phyloP scores from a whole-genome alignment of 345 rosid genomes.

The Lumnitzera racemosa region DNA sequence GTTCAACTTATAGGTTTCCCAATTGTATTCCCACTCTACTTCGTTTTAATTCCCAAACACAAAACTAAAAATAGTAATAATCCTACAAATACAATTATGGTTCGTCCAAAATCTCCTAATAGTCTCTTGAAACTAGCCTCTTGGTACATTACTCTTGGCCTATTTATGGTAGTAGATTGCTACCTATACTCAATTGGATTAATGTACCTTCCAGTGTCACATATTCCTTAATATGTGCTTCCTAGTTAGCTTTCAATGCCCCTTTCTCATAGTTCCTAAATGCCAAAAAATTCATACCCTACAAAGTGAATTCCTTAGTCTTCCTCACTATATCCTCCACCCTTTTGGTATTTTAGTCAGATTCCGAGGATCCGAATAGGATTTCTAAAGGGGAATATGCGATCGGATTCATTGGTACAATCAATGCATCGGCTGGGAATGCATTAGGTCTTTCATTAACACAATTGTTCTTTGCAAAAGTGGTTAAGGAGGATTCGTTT shows the following conservation, averaged over 20 bases:
- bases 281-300: constrained; percentile 37
- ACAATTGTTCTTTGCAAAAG: constrained; percentile 34
- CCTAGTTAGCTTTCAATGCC: constrained; percentile 47
- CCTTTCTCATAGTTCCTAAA: constrained; percentile 44
- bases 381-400: constrained; percentile 18
- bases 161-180: constrained; percentile 19
- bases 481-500: constrained; percentile 27
- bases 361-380: constrained; percentile 2
- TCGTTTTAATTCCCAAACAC: constrained; percentile 14
- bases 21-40: constrained; percentile 36
- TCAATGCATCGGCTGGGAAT: constrained; percentile 33
- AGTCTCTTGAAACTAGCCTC: not conserved
- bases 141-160: constrained; percentile 30
- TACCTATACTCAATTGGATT: constrained; percentile 41
- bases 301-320: constrained; percentile 28
- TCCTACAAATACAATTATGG: not conserved
- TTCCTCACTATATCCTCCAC: constrained; percentile 47
- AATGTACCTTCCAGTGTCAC: constrained; percentile 52
- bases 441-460: constrained; percentile 32
- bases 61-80: not conserved
- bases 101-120: not conserved
- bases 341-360: constrained; percentile 26
- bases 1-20: constrained; percentile 44
- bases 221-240: constrained; percentile 31
- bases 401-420: constrained; percentile 39